Evolutionary conservation across 768 basidiomycete species (phyloP).

Genomic region (Boletellus emodensis): DNA sequence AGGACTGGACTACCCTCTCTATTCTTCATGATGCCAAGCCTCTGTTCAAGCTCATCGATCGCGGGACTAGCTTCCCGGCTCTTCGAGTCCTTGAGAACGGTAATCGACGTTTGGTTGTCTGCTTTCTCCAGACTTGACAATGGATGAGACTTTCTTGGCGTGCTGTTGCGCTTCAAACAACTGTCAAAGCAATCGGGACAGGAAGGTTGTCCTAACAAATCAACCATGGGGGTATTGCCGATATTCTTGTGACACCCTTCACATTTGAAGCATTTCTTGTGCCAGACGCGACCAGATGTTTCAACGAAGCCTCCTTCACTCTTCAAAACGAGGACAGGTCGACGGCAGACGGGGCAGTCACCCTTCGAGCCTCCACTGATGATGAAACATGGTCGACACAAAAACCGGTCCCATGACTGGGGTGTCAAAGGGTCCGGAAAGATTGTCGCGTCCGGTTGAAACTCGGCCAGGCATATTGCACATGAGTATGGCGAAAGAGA

Average conservation of each 20-base stretch:
- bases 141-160: slow-evolving; percentile 39
- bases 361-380: slow-evolving; percentile 75
- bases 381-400: slow-evolving; percentile 73
- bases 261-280: slow-evolving; percentile 78
- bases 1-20: slow-evolving; percentile 53
- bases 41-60: slow-evolving; percentile 60
- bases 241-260: slow-evolving; percentile 69
- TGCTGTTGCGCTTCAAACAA: slow-evolving; percentile 56
- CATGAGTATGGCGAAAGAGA: slow-evolving; percentile 68
- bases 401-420: slow-evolving; percentile 44
- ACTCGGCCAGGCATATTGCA: slow-evolving; percentile 56
- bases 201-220: slow-evolving; percentile 75
- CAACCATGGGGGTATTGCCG: slow-evolving; percentile 73
- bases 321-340: slow-evolving; percentile 70
- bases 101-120: slow-evolving; percentile 42
- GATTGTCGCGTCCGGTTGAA: slow-evolving; percentile 81
- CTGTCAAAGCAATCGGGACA: slow-evolving; percentile 79
- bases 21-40: slow-evolving; percentile 52
- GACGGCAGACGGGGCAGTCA: slow-evolving; percentile 59
- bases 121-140: slow-evolving; percentile 22
- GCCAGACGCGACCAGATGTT: slow-evolving; percentile 69
- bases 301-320: slow-evolving; percentile 77
- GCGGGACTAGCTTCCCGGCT: slow-evolving; percentile 56
- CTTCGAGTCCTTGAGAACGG: slow-evolving; percentile 39
- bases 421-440: slow-evolving; percentile 61